Base-by-base conservation (phyloP, 768 basidiomycete genomes). In the Mycena filopes region DNA sequence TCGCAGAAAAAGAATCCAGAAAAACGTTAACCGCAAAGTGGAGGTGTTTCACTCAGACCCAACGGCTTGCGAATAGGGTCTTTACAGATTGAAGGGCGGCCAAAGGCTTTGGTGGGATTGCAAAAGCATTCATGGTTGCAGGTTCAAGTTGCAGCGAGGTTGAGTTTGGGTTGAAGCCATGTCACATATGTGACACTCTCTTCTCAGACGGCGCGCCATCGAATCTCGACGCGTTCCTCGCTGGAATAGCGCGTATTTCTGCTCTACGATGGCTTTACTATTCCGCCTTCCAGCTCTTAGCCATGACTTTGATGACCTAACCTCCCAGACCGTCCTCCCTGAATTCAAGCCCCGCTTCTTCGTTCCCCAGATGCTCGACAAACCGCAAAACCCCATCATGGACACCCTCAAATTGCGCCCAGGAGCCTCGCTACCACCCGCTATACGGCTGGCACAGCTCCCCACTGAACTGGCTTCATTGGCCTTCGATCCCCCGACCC, bases 351-450 rank as follows among this genome's bases (percentile, higher is more conserved):
- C 85, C 0, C 74, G 65, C 16, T 93, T 93, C 75, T 87, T 84
- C 59, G 80, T 92, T n/a, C 89, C 91, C 12, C 75, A 69, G n/a
- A 76, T 94, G 47, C 77, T 82, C n/a, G 85, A 93, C 63, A 87
- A 84, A 67, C 92, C 92, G 3, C 92, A 93, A 72, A 89, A 94
- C 73, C 92, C 92, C 2, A 92, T 93, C 66, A 79, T 93, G 75
- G 87, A 90, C 45, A 77, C 81, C 20, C 65, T 92, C 25, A 82
- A 81, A 33, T 66, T 77, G 8, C 55, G n/a, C 25, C 57, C 65
- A 12, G 38, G 58, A 38, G 49, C 42, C n/a, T 51, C 60, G 13
- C 43, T 51, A 72, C 45, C 63, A 42, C 16, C 64, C 64, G 25
- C 43, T 72, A 23, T 63, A 50, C 66, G 69, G 36, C 60, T 40